Evolutionary conservation across 257 asterid genomes (phyloP).

Genomic region (Forsythia viridissima): DNA sequence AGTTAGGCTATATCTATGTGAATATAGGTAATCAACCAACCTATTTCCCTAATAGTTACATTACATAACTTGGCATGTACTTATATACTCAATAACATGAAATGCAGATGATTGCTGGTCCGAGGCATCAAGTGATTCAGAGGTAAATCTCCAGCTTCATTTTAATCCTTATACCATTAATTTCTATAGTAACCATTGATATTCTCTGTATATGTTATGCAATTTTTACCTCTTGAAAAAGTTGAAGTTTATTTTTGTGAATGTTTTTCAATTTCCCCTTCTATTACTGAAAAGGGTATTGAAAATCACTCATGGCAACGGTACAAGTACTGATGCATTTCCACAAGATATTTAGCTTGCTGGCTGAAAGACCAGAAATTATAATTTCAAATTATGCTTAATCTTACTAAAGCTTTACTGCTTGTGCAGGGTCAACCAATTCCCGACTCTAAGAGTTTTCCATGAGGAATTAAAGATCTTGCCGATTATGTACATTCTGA

Average conservation of each 20-base stretch:
- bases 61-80: background rate
- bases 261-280: background rate
- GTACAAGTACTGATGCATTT: too few species aligned
- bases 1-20: conserved; percentile 71
- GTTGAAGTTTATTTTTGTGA: background rate
- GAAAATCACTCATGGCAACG: too few species aligned
- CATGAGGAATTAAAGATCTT: conserved; percentile 83
- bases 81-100: conserved; percentile 29
- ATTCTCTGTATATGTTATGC: background rate
- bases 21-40: conserved; percentile 64
- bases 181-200: conserved; percentile 13
- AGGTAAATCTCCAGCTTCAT: conserved; percentile 42
- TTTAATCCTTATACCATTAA: background rate
- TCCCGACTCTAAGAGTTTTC: conserved; percentile 68
- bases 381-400: background rate
- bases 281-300: background rate
- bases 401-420: conserved; percentile 14
- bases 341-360: too few species aligned
- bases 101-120: conserved; percentile 98
- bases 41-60: conserved; percentile 13
- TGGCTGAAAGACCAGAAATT: background rate
- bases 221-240: background rate
- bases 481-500: conserved; percentile 89
- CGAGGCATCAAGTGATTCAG: conserved; percentile 43
- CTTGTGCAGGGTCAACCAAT: conserved; percentile 70